Base-by-base conservation (phyloP, 352 stramenopile species). In the Pythium dissotocum region DNA sequence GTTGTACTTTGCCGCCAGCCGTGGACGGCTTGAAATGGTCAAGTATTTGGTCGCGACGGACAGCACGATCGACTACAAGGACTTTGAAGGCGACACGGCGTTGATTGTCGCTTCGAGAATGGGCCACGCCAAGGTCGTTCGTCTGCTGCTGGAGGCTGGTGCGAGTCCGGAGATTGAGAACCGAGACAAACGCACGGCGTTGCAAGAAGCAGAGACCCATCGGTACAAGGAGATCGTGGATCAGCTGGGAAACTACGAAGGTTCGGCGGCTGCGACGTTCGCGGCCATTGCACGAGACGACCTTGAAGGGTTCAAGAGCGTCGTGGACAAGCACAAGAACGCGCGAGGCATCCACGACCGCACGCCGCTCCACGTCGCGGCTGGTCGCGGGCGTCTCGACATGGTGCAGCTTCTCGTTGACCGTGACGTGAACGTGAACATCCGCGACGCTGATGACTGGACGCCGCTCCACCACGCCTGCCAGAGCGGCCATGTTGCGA, bases 321-420 rank as follows among this genome's bases (percentile, higher is more conserved):
- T 21, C 2, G 30, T 59, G 7, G 26, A 55, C 4, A 36, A 46
- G 16, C 51, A 53, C 12, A 58, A 67, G 46, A 60, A 42, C 8
- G 60, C 63, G n/a, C 76, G 77, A 49, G 65, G 78, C 9, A 61
- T 61, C 0, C 67, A 74, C n/a, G 55, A 55, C 30, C 79, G 74
- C 18, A 79, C 77, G 24, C 62, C 70, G 4, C 46, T 86, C 21
- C 78, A 86, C 30, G 30, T 82, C 24, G 76, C 78, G 3, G 78
- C 78, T 2, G 80, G 82, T 38, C 72, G 70, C 26, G 76, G 76
- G 4, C 44, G 44, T 1, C 46, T 82, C 2, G 63, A 70, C 14
- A 52, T 67, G 4, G 61, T 80, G 1, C 58, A 74, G 54, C 46
- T 77, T 38, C 38, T 80, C 5, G 56, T 77, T 14, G 66, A 53